These are phyloP conservation scores for Debaryomycetaceae sp. DNA, from an alignment of 1,139 yeast genomes.

Conservation along the genomic window DNA sequence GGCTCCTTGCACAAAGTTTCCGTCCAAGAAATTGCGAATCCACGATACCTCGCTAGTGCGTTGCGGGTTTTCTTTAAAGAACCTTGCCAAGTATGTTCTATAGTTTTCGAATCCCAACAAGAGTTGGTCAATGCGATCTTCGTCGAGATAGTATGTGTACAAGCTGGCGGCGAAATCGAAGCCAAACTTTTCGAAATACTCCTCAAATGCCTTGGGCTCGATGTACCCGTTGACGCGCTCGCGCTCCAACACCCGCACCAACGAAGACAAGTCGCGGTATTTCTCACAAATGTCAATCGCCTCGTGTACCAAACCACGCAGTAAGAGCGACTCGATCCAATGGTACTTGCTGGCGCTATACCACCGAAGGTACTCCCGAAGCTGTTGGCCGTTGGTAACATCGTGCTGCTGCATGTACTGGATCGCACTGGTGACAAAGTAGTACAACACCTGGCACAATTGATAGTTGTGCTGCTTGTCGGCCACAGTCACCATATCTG, in stretches of 20 bases:
- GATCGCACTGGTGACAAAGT: constrained; percentile 36
- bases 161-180: constrained; percentile 66
- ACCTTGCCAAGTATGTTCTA: constrained; percentile 45
- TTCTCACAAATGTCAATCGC: constrained; percentile 66
- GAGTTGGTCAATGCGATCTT: constrained; percentile 50
- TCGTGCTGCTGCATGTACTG: constrained; percentile 25
- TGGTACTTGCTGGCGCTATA: constrained; percentile 24
- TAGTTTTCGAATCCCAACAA: constrained; percentile 57
- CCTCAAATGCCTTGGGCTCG: constrained; percentile 42
- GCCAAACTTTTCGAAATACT: constrained; percentile 59
- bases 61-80: constrained; percentile 43
- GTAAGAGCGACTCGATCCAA: constrained; percentile 56
- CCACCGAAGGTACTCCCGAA: constrained; percentile 32
- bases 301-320: constrained; percentile 42
- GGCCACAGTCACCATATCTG: constrained; percentile 14
- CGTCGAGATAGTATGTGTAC: constrained; percentile 54
- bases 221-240: constrained; percentile 10
- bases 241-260: constrained; percentile 60
- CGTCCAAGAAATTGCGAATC: constrained; percentile 61
- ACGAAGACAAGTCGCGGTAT: constrained; percentile 60
- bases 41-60: constrained; percentile 62
- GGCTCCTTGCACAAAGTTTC: constrained; percentile 49
- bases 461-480: constrained; percentile 18
- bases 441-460: constrained; percentile 32
- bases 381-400: constrained; percentile 16